These are phyloP conservation scores for Avena insularis DNA, from an alignment of 176 grass and related monocot genomes.

Conservation along the genomic window DNA sequence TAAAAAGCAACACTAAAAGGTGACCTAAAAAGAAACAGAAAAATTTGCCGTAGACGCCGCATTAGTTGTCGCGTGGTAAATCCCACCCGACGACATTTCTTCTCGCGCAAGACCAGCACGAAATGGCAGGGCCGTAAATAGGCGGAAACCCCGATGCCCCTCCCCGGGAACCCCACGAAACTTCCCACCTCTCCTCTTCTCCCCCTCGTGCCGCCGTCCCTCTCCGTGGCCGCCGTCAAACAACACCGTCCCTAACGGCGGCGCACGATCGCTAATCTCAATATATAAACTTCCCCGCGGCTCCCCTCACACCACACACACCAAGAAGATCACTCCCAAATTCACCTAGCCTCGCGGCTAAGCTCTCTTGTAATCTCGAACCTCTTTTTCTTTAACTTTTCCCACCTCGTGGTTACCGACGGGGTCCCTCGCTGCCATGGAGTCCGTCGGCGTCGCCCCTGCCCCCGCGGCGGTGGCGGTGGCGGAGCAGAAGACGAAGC, in stretches of 20 bases:
- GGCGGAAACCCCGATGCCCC: slow-evolving; percentile 16
- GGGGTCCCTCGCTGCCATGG: slow-evolving; percentile 42
- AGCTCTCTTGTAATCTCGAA: not conserved
- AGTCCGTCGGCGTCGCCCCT: slow-evolving; percentile 44
- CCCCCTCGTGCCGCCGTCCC: not conserved
- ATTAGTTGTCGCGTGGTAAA: not conserved
- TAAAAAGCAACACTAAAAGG: no score
- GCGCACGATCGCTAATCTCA: slow-evolving; percentile 25
- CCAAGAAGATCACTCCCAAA: slow-evolving; percentile 30
- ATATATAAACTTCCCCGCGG: slow-evolving; percentile 32
- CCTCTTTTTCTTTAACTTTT: not conserved
- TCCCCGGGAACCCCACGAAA: slow-evolving; percentile 22
- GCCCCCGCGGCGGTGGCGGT: slow-evolving; percentile 23
- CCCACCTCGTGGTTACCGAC: not conserved
- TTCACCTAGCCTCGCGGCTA: not conserved
- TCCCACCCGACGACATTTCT: slow-evolving; percentile 36
- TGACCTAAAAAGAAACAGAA: not conserved
- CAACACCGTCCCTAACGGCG: slow-evolving; percentile 47
- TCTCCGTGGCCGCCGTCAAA: slow-evolving; percentile 49
- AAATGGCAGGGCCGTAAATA: slow-evolving; percentile 47
- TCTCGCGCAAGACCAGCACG: slow-evolving; percentile 11
- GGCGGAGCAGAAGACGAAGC: slow-evolving; percentile 43
- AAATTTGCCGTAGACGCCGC: not conserved
- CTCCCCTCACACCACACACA: not conserved
- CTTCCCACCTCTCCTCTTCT: slow-evolving; percentile 21